Evolutionary conservation across 2,329 filamentous ascomycete genomes (phyloP).

Genomic region (Sclerotinia nivalis): DNA sequence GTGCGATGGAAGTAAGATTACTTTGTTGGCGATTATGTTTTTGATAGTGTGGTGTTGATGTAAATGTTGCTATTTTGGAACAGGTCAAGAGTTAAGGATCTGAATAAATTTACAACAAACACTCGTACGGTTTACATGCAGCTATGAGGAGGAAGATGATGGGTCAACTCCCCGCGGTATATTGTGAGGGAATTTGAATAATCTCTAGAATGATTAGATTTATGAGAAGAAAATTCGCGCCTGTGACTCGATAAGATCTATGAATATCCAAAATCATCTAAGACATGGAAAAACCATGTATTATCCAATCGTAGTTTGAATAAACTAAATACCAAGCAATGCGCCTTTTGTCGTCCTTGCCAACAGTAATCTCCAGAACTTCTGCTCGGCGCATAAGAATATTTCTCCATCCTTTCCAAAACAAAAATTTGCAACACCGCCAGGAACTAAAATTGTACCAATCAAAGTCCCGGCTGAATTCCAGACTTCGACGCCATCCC

Average conservation of each 20-base stretch:
- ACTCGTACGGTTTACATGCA: neutral
- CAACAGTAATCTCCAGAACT: slow-evolving; percentile 34
- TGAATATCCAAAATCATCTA: neutral
- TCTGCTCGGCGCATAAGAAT: slow-evolving; percentile 37
- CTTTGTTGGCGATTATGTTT: neutral
- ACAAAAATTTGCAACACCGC: slow-evolving; percentile 38
- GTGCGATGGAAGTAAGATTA: too few relatives aligned
- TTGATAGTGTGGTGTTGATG: too few relatives aligned
- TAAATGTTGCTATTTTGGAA: neutral
- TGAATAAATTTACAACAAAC: neutral
- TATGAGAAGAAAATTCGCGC: neutral
- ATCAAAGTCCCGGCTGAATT: slow-evolving; percentile 51
- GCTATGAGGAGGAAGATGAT: neutral
- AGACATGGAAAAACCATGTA: neutral
- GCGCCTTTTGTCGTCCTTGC: slow-evolving; percentile 27
- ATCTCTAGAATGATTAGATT: neutral
- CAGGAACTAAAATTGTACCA: slow-evolving; percentile 47
- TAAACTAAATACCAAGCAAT: slow-evolving; percentile 25
- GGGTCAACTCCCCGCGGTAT: too few relatives aligned
- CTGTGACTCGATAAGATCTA: neutral
- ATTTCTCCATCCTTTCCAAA: slow-evolving; percentile 38
- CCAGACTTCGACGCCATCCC: slow-evolving; percentile 58
- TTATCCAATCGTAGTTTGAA: neutral
- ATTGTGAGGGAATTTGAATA: neutral
- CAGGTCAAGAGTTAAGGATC: too few relatives aligned